Percentiles rank a stretch among this genome's conserved stretches.
Evolutionary conservation across 2,329 filamentous ascomycete genomes (phyloP).

Genomic region (Colletotrichum tanaceti): DNA sequence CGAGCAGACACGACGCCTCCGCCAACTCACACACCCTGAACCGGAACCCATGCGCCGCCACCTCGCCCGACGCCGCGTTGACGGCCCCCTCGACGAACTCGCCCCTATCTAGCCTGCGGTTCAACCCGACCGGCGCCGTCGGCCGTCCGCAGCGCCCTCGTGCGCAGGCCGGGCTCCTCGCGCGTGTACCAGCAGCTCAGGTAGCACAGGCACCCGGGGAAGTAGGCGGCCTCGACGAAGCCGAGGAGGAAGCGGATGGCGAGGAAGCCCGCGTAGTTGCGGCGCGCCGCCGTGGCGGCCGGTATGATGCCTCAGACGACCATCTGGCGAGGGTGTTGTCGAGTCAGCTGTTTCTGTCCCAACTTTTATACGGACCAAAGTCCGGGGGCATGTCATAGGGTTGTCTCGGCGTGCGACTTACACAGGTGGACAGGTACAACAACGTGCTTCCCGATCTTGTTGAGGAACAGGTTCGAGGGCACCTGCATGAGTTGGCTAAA

Average conservation of each 20-base stretch:
- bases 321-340: slow-evolving; percentile 36
- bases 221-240: slow-evolving; percentile 38
- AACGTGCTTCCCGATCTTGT: slow-evolving; percentile 63
- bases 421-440: slow-evolving; percentile 58
- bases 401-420: slow-evolving; percentile 45
- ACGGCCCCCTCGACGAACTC: slow-evolving; percentile 67
- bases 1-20: not conserved
- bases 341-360: not conserved
- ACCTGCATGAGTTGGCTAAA: slow-evolving; percentile 56
- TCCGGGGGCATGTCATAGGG: too few species aligned
- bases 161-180: slow-evolving; percentile 74
- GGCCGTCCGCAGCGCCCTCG: slow-evolving; percentile 73
- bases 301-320: slow-evolving; percentile 62
- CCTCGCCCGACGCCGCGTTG: slow-evolving; percentile 66
- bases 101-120: slow-evolving; percentile 76
- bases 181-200: slow-evolving; percentile 76
- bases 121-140: slow-evolving; percentile 72
- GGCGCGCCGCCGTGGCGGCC: slow-evolving; percentile 50
- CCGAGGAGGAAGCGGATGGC: slow-evolving; percentile 49
- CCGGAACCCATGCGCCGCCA: slow-evolving; percentile 71
- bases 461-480: slow-evolving; percentile 63
- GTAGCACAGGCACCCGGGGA: slow-evolving; percentile 68
- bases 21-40: slow-evolving; percentile 66
- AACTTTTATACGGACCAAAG: not conserved
- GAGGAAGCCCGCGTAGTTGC: slow-evolving; percentile 50